Evolutionary conservation across 2,329 filamentous ascomycete species (phyloP).

Genomic region (Apiospora malaysiana): DNA sequence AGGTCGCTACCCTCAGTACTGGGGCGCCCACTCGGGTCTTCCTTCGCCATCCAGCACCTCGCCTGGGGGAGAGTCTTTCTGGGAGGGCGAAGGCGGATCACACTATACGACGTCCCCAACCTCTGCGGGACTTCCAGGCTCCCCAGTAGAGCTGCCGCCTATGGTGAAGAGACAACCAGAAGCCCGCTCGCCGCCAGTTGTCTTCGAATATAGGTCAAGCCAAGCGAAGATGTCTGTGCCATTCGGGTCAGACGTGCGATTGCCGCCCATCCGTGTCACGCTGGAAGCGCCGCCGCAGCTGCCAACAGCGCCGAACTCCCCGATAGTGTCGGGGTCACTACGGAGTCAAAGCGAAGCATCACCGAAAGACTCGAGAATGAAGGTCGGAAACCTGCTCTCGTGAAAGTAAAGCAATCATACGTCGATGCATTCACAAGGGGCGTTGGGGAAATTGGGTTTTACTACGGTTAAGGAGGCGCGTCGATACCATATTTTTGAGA

Average conservation of each 20-base stretch:
- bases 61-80: constrained; percentile 54
- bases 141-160: constrained; percentile 50
- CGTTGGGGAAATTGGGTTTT: neutral
- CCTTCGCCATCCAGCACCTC: constrained; percentile 42
- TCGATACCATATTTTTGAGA: neutral
- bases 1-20: constrained; percentile 27
- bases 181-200: constrained; percentile 22
- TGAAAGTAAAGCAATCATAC: neutral
- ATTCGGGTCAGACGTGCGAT: constrained; percentile 8
- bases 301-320: constrained; percentile 44
- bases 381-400: constrained; percentile 22
- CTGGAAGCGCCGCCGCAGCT: constrained; percentile 32
- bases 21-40: constrained; percentile 32
- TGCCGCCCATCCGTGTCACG: constrained; percentile 40
- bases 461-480: neutral
- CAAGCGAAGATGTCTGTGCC: neutral
- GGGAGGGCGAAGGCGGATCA: constrained; percentile 67
- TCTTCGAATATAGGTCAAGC: neutral
- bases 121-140: constrained; percentile 43
- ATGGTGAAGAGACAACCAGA: constrained; percentile 32
- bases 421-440: neutral
- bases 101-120: constrained; percentile 65
- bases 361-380: constrained; percentile 25
- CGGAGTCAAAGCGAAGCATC: neutral
- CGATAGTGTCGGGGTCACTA: constrained; percentile 26